Evolutionary conservation across 129 eudicot species (phyloP), one percentile per base, ranked within the genome.

Genomic region (Flaveria sonorensis): DNA sequence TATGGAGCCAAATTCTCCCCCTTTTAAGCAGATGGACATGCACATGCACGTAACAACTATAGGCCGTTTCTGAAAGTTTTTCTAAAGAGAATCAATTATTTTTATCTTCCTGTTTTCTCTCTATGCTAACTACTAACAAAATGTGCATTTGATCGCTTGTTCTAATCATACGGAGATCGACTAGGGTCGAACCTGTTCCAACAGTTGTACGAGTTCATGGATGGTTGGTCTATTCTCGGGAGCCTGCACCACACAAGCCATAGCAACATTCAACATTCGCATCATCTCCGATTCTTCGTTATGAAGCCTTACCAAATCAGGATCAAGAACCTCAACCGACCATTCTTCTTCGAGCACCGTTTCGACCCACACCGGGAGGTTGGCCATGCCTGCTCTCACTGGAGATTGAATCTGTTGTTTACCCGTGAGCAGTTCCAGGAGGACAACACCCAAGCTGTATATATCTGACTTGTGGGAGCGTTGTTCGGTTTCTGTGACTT

Each of bases 251-350:
- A 85, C 92, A 79, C 96, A 89, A 1, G 92, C 85, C 96, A 89
- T 83, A 28, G 83, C 96, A 70, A 89, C 87, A 61, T 89, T 92
- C 78, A 89, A 83, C 92, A 89, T 83, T 55, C 85, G 96, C 68
- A 87, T 89, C 96, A 89, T 89, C 83, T 87, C 96, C 43, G 85
- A 90, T 71, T 87, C 92, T 16, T 81, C 85, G 78, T 89, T 79
- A 19, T 85, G 84, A 39, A 81, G 85, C 48, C 83, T 81, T 89
- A 83, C 79, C 57, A 89, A 77, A 71, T 85, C 87, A 7, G 75
- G 85, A 62, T 89, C 96, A 57, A 89, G 87, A 39, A 89, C 96
- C 80, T 89, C 96, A 9, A 92, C 82, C 4, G 96, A 85, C 96
- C 96, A 89, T 28, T 89, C 96, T 70, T 89, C 96, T 78, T 89